Base-by-base conservation (phyloP, 1,284 basidiomycete species). In the Tylopilus sp. region DNA sequence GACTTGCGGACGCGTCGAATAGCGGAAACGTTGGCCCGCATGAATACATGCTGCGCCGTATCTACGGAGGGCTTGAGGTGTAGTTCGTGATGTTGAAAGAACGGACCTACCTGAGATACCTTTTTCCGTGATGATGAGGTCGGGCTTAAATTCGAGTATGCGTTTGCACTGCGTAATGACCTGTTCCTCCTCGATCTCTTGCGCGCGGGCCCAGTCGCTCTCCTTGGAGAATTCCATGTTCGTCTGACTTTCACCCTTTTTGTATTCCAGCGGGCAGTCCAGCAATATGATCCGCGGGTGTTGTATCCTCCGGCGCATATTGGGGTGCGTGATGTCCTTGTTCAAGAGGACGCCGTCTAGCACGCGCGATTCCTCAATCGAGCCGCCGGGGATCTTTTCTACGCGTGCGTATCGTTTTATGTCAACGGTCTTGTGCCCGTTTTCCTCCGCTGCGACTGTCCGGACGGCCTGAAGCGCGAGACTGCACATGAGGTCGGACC, bases 241-340 rank as follows among this genome's bases (percentile, higher is more conserved):
- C 58, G 97, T 99, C 75, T 99, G 96, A 58, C 83, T 88, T 77
- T 99, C 97, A 41, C 96, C 96, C 81, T 98, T 99, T 78, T 98
- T 99, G 79, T 99, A 98, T 76, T 99, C 97, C 52, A 98, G 76
- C 17, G 96, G 94, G 74, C 95, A 99, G 74, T 99, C 96, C 52
- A 99, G 79, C 43, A 99, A 75, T 29, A 98, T 77, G 57, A 98
- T 91, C 22, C 95, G 77, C 7, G 96, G 97, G 64, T 94, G 92
- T 60, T 82, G 83, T 71, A 98, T 99, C 61, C 93, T 78, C 57
- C 96, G 75, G 56, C 95, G 80, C 96, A 98, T 99, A 68, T 93
- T 90, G 25, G 96, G 95, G 73, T 99, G 97, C 0, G 95, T 98
- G 62, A 99, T 92, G 72, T 99, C 96, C 80, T 99, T 99, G 85